Conservation (phyloP, 1,284 basidiomycete genomes). For the Ganoderma leucocontextum region DNA sequence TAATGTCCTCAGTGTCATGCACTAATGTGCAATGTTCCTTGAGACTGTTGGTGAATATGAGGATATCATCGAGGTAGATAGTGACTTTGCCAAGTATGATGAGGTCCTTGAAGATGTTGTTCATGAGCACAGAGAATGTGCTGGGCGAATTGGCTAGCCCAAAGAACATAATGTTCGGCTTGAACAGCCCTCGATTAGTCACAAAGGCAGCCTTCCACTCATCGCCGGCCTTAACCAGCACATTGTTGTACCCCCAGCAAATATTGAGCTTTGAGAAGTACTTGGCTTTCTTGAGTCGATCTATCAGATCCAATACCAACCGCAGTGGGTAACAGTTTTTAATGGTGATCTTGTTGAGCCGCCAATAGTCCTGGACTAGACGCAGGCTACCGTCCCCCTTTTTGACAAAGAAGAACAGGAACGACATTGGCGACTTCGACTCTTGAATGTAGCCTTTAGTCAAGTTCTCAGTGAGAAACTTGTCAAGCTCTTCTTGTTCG, state of each 20-base stretch:
- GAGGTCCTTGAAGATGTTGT: constrained; percentile 6
- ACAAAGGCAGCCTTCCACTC: constrained; percentile 29
- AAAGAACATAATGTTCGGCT: constrained; percentile 28
- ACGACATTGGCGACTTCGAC: constrained; percentile 38
- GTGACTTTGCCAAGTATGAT: background rate
- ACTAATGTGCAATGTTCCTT: constrained; percentile 12
- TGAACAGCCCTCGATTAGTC: constrained; percentile 19
- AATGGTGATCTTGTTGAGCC: constrained; percentile 28
- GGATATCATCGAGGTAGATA: constrained; percentile 19
- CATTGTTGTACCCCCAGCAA: constrained; percentile 26
- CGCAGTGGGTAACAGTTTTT: constrained; percentile 24
- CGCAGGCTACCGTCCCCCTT: constrained; percentile 46
- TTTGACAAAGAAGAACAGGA: constrained; percentile 48
- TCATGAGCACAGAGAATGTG: background rate
- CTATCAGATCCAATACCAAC: constrained; percentile 15
- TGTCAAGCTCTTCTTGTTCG: constrained; percentile 10
- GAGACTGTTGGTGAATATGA: constrained; percentile 1
- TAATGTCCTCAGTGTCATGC: constrained; percentile 39
- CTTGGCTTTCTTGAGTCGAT: constrained; percentile 13
- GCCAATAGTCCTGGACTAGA: constrained; percentile 18
- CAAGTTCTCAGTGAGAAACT: constrained; percentile 44
- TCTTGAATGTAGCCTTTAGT: constrained; percentile 31
- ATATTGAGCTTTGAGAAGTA: constrained; percentile 23
- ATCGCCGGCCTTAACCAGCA: constrained; percentile 27
- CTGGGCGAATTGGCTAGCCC: background rate